Evolutionary conservation across 2,329 filamentous ascomycete species (phyloP).

Genomic region (Raffaelea albimanens): DNA sequence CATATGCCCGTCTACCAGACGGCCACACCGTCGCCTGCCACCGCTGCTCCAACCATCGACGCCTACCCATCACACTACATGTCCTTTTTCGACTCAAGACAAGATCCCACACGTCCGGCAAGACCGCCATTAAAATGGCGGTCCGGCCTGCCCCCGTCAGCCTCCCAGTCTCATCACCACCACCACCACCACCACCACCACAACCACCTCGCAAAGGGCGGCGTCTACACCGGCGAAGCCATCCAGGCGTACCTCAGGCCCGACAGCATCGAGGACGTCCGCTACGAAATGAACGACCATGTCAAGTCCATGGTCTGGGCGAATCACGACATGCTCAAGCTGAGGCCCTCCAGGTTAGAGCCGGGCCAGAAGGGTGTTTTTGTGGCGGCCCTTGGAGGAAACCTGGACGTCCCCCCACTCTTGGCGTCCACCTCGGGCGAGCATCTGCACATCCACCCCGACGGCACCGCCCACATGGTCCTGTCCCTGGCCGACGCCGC

Average conservation of each 20-base stretch:
- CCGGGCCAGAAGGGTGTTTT: too few relatives aligned
- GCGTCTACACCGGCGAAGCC: not conserved
- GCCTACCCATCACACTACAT: not conserved
- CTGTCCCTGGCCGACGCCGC: conserved; percentile 28
- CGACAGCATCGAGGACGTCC: not conserved
- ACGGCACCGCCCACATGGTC: conserved; percentile 28
- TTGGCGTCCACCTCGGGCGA: conserved; percentile 20
- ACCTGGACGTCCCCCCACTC: conserved; percentile 1
- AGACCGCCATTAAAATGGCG: conserved; percentile 8
- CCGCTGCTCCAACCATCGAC: too few relatives aligned
- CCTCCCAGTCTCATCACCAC: too few relatives aligned
- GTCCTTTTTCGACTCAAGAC: conserved; percentile 6
- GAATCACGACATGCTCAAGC: conserved; percentile 22
- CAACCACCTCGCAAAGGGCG: not conserved
- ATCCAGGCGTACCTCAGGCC: not conserved
- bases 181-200: too few relatives aligned
- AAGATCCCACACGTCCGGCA: not conserved
- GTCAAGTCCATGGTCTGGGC: conserved; percentile 12
- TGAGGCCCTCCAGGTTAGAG: conserved; percentile 21
- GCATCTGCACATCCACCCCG: conserved; percentile 27
- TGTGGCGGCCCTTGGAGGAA: too few relatives aligned
- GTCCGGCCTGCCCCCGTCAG: conserved; percentile 4
- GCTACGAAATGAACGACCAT: conserved; percentile 11
- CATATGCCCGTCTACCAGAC: too few relatives aligned
- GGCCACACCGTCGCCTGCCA: not conserved